Conservation (phyloP, 352 stramenopile species). For the Halophytophthora polymorphica region DNA sequence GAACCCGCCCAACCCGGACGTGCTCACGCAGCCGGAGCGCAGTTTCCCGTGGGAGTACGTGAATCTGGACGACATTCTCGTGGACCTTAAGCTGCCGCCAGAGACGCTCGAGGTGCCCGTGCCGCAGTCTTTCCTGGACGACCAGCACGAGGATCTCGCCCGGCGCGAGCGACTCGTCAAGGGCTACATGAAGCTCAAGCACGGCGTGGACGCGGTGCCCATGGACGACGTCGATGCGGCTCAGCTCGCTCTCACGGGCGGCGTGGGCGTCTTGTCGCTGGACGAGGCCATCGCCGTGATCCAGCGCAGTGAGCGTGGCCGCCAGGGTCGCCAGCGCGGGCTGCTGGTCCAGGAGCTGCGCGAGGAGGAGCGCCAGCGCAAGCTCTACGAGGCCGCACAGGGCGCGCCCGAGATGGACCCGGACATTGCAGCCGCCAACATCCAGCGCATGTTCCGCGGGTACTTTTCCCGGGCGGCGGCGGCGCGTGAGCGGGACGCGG, state of each 20-base stretch:
- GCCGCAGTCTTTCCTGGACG: conserved; percentile 88
- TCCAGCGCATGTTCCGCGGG: conserved; percentile 89
- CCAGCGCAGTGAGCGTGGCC: conserved; percentile 87
- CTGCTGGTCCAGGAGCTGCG: conserved; percentile 78
- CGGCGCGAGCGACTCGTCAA: conserved; percentile 83
- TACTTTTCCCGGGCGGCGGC: conserved; percentile 68
- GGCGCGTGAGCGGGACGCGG: conserved; percentile 65
- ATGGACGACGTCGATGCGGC: conserved; percentile 38
- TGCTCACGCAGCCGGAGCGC: conserved; percentile 67
- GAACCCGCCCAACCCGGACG: conserved; percentile 91
- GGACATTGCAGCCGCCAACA: conserved; percentile 89
- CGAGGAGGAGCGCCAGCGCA: conserved; percentile 81
- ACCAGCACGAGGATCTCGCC: conserved; percentile 57
- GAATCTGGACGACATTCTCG: conserved; percentile 90
- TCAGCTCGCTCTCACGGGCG: conserved; percentile 23
- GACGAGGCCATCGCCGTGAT: conserved; percentile 88
- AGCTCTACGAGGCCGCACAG: conserved; percentile 70
- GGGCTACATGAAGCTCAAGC: conserved; percentile 89
- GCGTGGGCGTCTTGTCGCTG: conserved; percentile 29
- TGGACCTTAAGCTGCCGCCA: conserved; percentile 91
- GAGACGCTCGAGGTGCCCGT: conserved; percentile 90
- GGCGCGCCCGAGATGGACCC: conserved; percentile 75
- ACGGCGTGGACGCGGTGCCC: conserved; percentile 66
- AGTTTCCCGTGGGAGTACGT: conserved; percentile 95
- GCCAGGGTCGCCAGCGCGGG: conserved; percentile 86